A percentile compares a stretch with the other conserved stretches of the same genome.
Evolutionary conservation across 2,329 filamentous ascomycete genomes (phyloP).

Genomic region (Penicillium sp.): DNA sequence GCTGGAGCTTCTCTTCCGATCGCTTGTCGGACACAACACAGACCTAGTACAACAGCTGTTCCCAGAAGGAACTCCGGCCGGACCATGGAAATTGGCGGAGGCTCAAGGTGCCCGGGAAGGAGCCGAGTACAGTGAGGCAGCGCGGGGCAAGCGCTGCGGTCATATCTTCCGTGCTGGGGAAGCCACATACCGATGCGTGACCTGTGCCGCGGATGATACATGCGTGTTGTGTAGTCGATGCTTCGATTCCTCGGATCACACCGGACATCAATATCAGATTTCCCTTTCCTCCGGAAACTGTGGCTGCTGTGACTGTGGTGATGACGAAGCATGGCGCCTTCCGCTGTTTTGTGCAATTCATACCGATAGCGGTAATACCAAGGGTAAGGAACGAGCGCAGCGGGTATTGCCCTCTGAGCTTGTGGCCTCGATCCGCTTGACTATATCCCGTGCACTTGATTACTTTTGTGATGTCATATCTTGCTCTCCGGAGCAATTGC

Average conservation of each 20-base stretch:
- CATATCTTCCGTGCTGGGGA: slow-evolving; percentile 97
- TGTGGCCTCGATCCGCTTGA: slow-evolving; percentile 75
- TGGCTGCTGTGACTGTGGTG: slow-evolving; percentile 96
- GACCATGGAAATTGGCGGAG: slow-evolving; percentile 72
- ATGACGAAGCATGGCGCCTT: slow-evolving; percentile 87
- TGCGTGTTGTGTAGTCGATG: slow-evolving; percentile 92
- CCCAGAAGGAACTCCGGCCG: slow-evolving; percentile 66
- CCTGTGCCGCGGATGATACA: slow-evolving; percentile 90
- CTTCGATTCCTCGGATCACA: slow-evolving; percentile 93
- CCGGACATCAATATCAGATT: slow-evolving; percentile 87
- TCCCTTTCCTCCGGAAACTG: slow-evolving; percentile 85
- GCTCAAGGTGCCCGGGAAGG: slow-evolving; percentile 92
- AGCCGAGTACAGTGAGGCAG: slow-evolving; percentile 89
- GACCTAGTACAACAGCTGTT: slow-evolving; percentile 81
- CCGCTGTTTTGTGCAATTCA: slow-evolving; percentile 90
- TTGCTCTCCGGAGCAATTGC: slow-evolving; percentile 92
- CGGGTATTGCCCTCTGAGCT: slow-evolving; percentile 72
- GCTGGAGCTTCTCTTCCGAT: slow-evolving; percentile 79
- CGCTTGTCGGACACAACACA: slow-evolving; percentile 71
- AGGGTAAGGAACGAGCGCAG: slow-evolving; percentile 58
- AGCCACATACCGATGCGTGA: slow-evolving; percentile 90
- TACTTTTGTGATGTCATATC: slow-evolving; percentile 98
- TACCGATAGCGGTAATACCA: slow-evolving; percentile 58
- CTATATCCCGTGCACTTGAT: slow-evolving; percentile 80
- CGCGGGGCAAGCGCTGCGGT: slow-evolving; percentile 88